Evolutionary conservation across 31 red algal genomes (phyloP), one percentile per base, ranked within the genome.

Genomic region (Bonnemaisonia californica): DNA sequence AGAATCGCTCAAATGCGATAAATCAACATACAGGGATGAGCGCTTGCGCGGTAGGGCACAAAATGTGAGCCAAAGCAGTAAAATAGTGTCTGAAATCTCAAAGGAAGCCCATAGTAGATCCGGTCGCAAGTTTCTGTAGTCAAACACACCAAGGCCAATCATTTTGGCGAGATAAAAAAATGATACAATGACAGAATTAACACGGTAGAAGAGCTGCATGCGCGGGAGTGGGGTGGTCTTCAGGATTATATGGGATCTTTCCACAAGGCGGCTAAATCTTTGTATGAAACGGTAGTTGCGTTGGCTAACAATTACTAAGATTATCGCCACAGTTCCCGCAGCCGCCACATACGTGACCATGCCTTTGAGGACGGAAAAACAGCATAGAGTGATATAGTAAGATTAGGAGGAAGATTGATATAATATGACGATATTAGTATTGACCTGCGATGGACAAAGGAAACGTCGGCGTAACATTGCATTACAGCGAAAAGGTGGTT

Each of bases 51-150:
- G 69, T 51, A 73, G 41, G 21, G 69, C 24, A 21, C 31, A 29
- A 22, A 73, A 42, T n/a, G 41, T 29, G 29, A 40, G 39, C 69
- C 69, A 73, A 18, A 73, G 35, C 40, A 73, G 29, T 41, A 73
- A 48, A 19, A 47, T 41, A 73, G 69, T 8, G 23, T 73, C 69
- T 21, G 69, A n/a, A 18, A 73, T 47, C 29, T 73, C 69, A 23
- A 73, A 47, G 23, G 69, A 73, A 41, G 22, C 69, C 69, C 69
- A 73, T 19, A 73, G 24, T 9, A 54, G 40, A 73, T 73, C 69
- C 21, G 69, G 69, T 27, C 69, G 33, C 12, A 23, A 12, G 37
- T 40, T 40, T 9, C 40, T 28, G 39, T 73, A 47, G 39, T 73
- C 69, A 29, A 29, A 73, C 3, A 73, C 40, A 7, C 37, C 69